A percentile compares a stretch with the other conserved stretches of the same genome.
These are phyloP conservation scores for Melampsora larici-populina DNA, from an alignment of 1,284 basidiomycete species.

Conservation along the genomic window DNA sequence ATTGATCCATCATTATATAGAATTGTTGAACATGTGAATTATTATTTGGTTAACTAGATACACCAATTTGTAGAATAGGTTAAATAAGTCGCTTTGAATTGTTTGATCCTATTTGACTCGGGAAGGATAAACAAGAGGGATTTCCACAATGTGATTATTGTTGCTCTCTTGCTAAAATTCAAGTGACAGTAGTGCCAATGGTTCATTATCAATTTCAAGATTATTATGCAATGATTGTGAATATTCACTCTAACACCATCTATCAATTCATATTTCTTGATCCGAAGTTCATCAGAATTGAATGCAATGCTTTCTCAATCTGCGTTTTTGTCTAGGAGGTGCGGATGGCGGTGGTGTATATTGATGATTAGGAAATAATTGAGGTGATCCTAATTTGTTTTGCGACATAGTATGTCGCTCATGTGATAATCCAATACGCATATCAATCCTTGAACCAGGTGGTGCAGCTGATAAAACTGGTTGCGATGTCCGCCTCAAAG, in stretches of 20 bases:
- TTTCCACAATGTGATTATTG: conserved; percentile 8
- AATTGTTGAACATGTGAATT: too few relatives aligned
- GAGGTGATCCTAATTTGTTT: not conserved
- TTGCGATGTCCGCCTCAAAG: conserved; percentile 44
- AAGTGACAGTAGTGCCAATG: not conserved
- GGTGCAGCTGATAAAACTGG: conserved; percentile 52
- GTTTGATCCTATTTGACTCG: not conserved
- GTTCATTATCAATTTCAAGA: too few relatives aligned
- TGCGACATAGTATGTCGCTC: conserved; percentile 42
- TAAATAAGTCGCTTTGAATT: too few relatives aligned
- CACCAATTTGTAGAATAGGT: too few relatives aligned
- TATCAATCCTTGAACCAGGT: conserved; percentile 55
- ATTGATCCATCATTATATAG: too few relatives aligned
- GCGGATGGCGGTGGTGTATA: not conserved
- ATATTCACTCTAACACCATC: not conserved
- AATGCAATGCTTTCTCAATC: not conserved
- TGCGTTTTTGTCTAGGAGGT: not conserved
- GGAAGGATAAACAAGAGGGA: conserved; percentile 30
- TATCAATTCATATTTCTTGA: not conserved
- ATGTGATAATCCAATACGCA: conserved; percentile 54
- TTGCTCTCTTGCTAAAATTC: conserved; percentile 29
- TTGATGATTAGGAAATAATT: not conserved
- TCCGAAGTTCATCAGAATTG: not conserved
- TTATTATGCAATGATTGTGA: too few relatives aligned
- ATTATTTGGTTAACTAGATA: too few relatives aligned